Base-by-base conservation (phyloP, 768 basidiomycete species). In the Calvatia gigantea region DNA sequence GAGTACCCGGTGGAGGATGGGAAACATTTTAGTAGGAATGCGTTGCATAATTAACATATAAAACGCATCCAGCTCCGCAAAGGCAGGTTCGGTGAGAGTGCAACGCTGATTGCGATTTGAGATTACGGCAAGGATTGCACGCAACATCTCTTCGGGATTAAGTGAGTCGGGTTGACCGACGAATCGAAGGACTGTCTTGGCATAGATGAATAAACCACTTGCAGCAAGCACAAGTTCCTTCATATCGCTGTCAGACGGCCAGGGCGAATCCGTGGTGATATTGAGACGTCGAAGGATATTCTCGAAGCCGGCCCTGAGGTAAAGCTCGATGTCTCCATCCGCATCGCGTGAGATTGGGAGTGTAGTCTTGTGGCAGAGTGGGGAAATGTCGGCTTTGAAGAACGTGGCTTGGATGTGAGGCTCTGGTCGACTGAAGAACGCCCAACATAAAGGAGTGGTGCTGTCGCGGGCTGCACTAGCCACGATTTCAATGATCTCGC, bases 1-100 rank as follows among this genome's bases (percentile, higher is more conserved):
- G 69, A 68, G 12, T 67, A 68, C n/a, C n/a, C n/a, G n/a, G n/a
- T n/a, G 8, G 69, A 69, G 25, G 69, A 63, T 14, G 69, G 69
- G 58, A 56, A 69, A 61, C 70, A 73, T 58, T 65, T 69, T 49
- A 69, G 61, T 62, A n/a, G 42, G 21, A 23, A 32, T 39, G 12
- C 21, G 43, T 9, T 32, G 7, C 45, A 46, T 31, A 2, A 63
- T 28, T 14, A 51, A 31, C 9, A 57, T 58, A 9, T 56, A 65
- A 17, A 64, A 51, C 1, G n/a, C 42, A 29, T 62, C 61, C 12
- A 64, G 57, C 12, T 44, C 46, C 14, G 41, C 31, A 27, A 60
- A 57, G 11, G 54, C 31, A 1, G 41, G 44, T 9, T 32, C 12
- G 6, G 28, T 14, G 9, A 2, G 4, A 1, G 28, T 9, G 44